These are phyloP conservation scores for Backusella westeae DNA, from an alignment of 192 early-diverging fungal species.

Conservation along the genomic window DNA sequence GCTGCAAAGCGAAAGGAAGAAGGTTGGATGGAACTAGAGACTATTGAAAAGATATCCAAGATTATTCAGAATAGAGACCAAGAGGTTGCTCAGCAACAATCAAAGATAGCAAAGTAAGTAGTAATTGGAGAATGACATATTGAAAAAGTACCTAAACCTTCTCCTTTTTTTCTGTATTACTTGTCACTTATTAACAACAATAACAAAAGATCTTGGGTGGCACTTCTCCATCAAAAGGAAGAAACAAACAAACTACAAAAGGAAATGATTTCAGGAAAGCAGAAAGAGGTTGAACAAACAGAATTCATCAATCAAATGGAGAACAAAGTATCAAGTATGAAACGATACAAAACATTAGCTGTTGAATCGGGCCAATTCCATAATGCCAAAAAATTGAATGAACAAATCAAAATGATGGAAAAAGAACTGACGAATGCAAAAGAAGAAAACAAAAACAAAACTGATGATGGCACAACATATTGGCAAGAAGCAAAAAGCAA, in stretches of 20 bases:
- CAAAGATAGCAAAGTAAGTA: neutral
- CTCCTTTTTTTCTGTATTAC: too few species aligned
- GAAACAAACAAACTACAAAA: neutral
- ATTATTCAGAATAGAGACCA: conserved; percentile 5
- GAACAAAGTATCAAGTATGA: neutral
- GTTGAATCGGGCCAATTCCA: neutral
- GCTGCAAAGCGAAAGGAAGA: neutral
- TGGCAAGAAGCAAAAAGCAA: conserved; percentile 12
- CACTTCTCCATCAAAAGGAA: neutral
- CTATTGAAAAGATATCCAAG: neutral
- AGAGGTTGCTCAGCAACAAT: neutral
- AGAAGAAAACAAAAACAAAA: neutral
- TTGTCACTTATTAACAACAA: neutral
- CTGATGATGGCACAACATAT: neutral
- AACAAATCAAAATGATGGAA: conserved; percentile 10
- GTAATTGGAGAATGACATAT: neutral
- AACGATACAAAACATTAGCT: neutral
- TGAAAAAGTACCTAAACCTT: too few species aligned
- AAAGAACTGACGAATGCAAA: neutral
- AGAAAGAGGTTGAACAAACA: neutral
- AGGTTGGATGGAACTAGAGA: neutral
- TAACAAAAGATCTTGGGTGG: conserved; percentile 5
- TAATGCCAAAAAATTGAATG: neutral
- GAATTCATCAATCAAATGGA: neutral
- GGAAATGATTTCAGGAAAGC: neutral